Evolutionary conservation across 139 green algal species (phyloP).

Genomic region (Chlamydomonas incerta): DNA sequence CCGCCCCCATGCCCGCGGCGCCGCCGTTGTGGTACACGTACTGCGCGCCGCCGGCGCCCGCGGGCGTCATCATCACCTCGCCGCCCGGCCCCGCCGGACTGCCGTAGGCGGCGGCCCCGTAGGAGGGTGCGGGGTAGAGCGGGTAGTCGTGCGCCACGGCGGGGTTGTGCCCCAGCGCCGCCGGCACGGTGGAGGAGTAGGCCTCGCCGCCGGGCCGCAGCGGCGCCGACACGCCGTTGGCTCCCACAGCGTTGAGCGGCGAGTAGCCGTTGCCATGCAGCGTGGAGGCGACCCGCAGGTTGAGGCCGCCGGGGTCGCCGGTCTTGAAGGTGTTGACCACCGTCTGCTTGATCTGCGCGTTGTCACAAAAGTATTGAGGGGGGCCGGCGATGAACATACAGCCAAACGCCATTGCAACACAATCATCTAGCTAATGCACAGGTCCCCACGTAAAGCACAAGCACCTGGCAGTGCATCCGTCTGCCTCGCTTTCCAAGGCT

Average conservation of each 20-base stretch:
- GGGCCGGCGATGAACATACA: no score
- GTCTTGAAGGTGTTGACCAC: slow-evolving; percentile 27
- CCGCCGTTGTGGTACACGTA: neutral
- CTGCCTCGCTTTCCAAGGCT: no score
- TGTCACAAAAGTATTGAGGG: no score
- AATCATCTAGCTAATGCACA: no score
- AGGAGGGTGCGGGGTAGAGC: slow-evolving; percentile 8
- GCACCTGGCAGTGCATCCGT: no score
- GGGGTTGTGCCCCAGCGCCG: slow-evolving; percentile 28
- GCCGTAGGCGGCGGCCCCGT: no score
- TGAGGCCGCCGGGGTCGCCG: slow-evolving; percentile 5
- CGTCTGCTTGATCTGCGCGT: slow-evolving; percentile 3
- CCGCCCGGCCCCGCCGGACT: no score
- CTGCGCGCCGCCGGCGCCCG: no score
- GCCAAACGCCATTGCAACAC: no score
- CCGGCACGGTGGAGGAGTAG: neutral
- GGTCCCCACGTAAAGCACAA: no score
- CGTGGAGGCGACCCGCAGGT: neutral
- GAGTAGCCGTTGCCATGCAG: neutral
- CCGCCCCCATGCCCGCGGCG: neutral
- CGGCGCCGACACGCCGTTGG: no score
- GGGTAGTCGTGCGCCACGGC: slow-evolving; percentile 21
- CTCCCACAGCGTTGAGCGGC: neutral
- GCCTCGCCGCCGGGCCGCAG: neutral
- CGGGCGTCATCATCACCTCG: no score